These are phyloP conservation scores for Babesia ovata DNA, from an alignment of 169 alveolate species.

Conservation along the genomic window DNA sequence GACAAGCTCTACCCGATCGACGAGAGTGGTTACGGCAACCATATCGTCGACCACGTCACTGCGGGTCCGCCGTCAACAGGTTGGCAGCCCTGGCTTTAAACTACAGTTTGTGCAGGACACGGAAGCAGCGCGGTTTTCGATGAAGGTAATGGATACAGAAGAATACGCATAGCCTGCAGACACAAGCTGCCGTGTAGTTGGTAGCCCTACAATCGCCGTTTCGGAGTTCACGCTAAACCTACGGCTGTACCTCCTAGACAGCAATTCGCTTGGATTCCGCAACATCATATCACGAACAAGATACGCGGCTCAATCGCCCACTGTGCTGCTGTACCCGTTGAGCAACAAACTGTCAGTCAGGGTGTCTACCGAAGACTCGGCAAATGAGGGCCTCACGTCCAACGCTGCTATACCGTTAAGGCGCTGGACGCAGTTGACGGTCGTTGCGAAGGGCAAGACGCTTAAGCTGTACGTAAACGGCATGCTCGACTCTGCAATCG, in stretches of 20 bases:
- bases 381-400: constrained; percentile 63
- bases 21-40: constrained; percentile 68
- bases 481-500: constrained; percentile 59
- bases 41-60: constrained; percentile 29
- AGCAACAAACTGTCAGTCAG: constrained; percentile 60
- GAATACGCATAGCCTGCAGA: constrained; percentile 9
- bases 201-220: constrained; percentile 30
- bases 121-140: constrained; percentile 53
- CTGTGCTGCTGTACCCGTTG: constrained; percentile 56
- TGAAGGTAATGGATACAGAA: constrained; percentile 13
- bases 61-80: constrained; percentile 72
- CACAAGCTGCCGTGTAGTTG: constrained; percentile 46
- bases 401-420: constrained; percentile 50
- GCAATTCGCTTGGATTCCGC: constrained; percentile 25
- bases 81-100: background rate
- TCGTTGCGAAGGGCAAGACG: constrained; percentile 39
- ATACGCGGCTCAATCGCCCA: constrained; percentile 54
- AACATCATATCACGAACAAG: constrained; percentile 41
- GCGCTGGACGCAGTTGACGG: constrained; percentile 68
- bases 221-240: constrained; percentile 50
- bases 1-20: constrained; percentile 60
- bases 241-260: constrained; percentile 47
- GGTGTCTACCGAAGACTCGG: constrained; percentile 44
- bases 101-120: constrained; percentile 31
- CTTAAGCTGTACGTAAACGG: constrained; percentile 62